Percentiles rank a stretch among this genome's conserved stretches.
phyloP scores from a whole-genome alignment of 495 filamentous ascomycete species.

The Pyrenula massariospora region DNA sequence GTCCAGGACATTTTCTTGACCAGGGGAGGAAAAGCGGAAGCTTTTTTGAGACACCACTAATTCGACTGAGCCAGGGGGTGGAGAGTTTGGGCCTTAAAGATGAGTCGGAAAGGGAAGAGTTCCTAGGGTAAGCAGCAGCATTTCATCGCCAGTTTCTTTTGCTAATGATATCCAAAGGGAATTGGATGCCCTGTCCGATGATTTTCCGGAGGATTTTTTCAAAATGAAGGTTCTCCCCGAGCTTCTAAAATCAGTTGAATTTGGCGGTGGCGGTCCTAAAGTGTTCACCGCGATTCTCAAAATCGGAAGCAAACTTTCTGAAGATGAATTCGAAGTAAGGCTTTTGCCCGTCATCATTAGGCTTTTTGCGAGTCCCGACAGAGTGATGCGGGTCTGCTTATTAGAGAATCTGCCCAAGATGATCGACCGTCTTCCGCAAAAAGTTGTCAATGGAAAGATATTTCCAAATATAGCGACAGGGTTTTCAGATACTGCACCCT shows the following conservation, averaged over 20 bases:
- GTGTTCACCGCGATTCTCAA: constrained; percentile 81
- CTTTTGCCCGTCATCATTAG: constrained; percentile 81
- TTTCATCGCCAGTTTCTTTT: background rate
- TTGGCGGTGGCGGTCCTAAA: constrained; percentile 89
- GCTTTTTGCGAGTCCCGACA: constrained; percentile 81
- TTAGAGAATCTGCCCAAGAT: constrained; percentile 81
- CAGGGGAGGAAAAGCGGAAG: constrained; percentile 72
- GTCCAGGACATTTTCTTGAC: constrained; percentile 75
- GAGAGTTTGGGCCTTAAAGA: constrained; percentile 83
- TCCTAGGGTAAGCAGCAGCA: constrained; percentile 54
- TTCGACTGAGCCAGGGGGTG: constrained; percentile 81
- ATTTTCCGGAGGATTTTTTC: constrained; percentile 96
- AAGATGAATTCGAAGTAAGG: constrained; percentile 77
- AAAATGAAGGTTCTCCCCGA: constrained; percentile 94
- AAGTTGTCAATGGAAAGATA: constrained; percentile 89
- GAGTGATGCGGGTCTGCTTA: constrained; percentile 83
- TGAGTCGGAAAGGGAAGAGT: constrained; percentile 72
- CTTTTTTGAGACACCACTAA: constrained; percentile 87
- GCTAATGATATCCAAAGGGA: constrained; percentile 37
- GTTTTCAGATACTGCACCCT: constrained; percentile 80
- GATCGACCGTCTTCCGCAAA: constrained; percentile 84
- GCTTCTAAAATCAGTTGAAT: constrained; percentile 92
- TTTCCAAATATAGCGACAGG: constrained; percentile 90
- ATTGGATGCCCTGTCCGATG: constrained; percentile 74
- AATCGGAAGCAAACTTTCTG: constrained; percentile 72